Evolutionary conservation across 495 filamentous ascomycete species (phyloP), one percentile per base, ranked within the genome.

Genomic region (Penicillium pulvis): DNA sequence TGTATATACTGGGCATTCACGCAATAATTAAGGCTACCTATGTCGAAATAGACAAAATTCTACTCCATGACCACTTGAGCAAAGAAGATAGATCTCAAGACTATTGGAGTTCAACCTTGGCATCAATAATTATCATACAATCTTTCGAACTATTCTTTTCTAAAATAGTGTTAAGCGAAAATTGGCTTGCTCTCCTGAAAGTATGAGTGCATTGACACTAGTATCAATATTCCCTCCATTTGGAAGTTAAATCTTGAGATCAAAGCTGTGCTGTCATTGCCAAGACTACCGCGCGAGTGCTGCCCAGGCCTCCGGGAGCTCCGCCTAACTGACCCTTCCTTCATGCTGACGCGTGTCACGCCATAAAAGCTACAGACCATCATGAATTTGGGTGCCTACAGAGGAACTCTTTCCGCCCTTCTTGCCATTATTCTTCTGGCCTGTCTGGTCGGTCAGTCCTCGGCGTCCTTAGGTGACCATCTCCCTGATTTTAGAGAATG

Each of bases 401-500:
- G 63, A 60, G 60, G 58, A 58, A 67, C 63, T 24, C n/a, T 63
- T 30, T 63, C 45, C 47, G 60, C 52, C 54, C 58, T 67, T 16
- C 61, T 75, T 11, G 47, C 76, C 39, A 57, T 82, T 43, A 36
- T 80, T 50, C 53, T 74, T 12, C 52, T 80, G 50, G 68, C 78
- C 35, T 64, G 84, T 44, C 71, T 88, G 26, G 61, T 76, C 45
- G 66, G 71, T 16, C 71, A 77, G 36, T 84, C 79, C 7, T 72
- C 75, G 31, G 94, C 92, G 26, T 97, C 92, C 17, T 64, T 87
- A 47, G 94, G 94, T 55, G 94, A 98, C 72, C 83, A 86, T 49
- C 79, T 97, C 45, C 91, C 91, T 12, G 93, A 97, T 63, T 98
- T 98, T 72, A 82, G 78, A 65, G 82, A 91, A 75, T 98, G 94